Percentiles rank a stretch among this genome's conserved stretches.
Evolutionary conservation across 345 rosid species (phyloP).

Genomic region (Physaria fendleri): DNA sequence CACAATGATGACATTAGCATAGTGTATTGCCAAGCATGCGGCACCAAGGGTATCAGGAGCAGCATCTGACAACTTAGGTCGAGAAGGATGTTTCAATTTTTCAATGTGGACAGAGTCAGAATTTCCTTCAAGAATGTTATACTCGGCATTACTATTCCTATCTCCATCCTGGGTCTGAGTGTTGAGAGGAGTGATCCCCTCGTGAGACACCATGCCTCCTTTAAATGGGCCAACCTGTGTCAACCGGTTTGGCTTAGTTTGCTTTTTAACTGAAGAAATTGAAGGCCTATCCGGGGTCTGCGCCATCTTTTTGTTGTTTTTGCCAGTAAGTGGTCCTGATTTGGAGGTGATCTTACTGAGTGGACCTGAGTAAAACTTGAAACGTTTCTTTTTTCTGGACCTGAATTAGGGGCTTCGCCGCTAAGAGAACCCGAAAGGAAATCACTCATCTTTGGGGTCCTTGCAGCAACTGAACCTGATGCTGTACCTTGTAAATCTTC

Average conservation of each 20-base stretch:
- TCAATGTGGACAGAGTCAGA: conserved; percentile 13
- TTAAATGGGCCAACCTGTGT: conserved; percentile 88
- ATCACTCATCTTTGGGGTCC: conserved; percentile 41
- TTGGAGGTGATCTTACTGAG: conserved; percentile 45
- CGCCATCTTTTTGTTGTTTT: conserved; percentile 51
- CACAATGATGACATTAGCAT: conserved; percentile 84
- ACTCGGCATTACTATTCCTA: conserved; percentile 31
- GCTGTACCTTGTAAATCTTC: conserved; percentile 41
- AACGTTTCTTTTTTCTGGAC: conserved; percentile 38
- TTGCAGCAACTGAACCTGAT: conserved; percentile 41
- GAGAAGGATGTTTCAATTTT: conserved; percentile 28
- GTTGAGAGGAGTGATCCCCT: conserved; percentile 36
- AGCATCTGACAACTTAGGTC: conserved; percentile 49
- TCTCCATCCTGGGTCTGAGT: conserved; percentile 34
- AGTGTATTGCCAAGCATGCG: conserved; percentile 86
- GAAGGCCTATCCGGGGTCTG: conserved; percentile 41
- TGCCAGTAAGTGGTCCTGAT: conserved; percentile 51
- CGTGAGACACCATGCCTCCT: conserved; percentile 52
- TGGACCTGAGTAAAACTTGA: conserved; percentile 60
- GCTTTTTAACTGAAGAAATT: conserved; percentile 40
- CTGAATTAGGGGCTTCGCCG: conserved; percentile 41
- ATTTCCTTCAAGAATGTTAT: conserved; percentile 14
- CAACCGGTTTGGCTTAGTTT: conserved; percentile 41
- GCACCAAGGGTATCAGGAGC: conserved; percentile 82
- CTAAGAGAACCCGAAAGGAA: conserved; percentile 83